These are phyloP conservation scores for Melanomma pulvis-pyrius DNA, from an alignment of 495 filamentous ascomycete species.

Conservation along the genomic window DNA sequence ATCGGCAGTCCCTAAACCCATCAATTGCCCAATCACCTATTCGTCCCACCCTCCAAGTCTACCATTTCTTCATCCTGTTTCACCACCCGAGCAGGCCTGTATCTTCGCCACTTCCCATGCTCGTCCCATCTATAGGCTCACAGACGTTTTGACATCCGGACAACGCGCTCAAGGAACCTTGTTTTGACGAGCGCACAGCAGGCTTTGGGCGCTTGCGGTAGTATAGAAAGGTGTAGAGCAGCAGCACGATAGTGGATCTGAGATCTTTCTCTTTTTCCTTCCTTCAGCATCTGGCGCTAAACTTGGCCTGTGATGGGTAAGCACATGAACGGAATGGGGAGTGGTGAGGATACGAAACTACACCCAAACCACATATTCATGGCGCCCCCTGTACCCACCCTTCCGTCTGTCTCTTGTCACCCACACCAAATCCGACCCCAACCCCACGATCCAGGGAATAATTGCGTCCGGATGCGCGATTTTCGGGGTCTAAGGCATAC, in stretches of 20 bases:
- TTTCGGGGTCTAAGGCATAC: slow-evolving; percentile 23
- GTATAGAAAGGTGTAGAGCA: slow-evolving; percentile 20
- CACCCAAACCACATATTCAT: neutral
- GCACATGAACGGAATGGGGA: neutral
- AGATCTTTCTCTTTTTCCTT: neutral
- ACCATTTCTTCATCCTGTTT: neutral
- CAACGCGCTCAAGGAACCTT: neutral
- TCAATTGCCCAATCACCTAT: slow-evolving; percentile 5
- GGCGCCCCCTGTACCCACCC: slow-evolving; percentile 14
- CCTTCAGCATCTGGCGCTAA: slow-evolving; percentile 14
- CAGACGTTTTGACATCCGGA: neutral
- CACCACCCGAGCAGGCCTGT: slow-evolving; percentile 8
- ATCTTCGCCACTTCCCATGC: slow-evolving; percentile 15
- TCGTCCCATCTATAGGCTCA: slow-evolving; percentile 4
- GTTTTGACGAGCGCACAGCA: neutral
- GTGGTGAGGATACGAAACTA: neutral
- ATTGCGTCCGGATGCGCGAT: neutral
- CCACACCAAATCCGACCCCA: neutral
- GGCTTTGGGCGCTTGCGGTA: slow-evolving; percentile 13
- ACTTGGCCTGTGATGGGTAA: neutral
- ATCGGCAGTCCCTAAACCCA: neutral
- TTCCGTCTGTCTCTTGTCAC: neutral
- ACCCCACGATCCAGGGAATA: neutral
- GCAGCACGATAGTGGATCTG: slow-evolving; percentile 10
- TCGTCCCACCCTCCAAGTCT: slow-evolving; percentile 6